Evolutionary conservation across 2,329 filamentous ascomycete genomes (phyloP).

Genomic region (Fusarium sp.): DNA sequence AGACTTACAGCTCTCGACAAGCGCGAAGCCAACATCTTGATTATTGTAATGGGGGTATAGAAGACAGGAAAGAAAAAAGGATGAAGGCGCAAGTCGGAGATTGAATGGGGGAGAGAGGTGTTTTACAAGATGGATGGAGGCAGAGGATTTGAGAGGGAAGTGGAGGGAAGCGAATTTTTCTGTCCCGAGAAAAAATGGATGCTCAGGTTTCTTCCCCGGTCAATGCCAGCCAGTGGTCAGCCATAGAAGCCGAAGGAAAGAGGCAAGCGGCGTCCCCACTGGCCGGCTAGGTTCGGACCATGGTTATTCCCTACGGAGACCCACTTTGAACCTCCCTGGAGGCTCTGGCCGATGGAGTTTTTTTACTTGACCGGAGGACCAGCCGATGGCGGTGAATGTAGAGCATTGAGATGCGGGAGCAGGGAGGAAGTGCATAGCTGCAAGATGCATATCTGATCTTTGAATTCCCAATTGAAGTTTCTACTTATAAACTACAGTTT

Average conservation of each 20-base stretch:
- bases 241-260: slow-evolving; percentile 59
- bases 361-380: slow-evolving; percentile 8
- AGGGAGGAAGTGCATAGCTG: not conserved
- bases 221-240: slow-evolving; percentile 39
- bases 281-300: slow-evolving; percentile 46
- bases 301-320: slow-evolving; percentile 41
- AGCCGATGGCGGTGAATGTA: not conserved
- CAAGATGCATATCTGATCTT: not conserved
- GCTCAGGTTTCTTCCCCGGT: slow-evolving; percentile 40
- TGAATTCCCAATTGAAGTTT: not conserved
- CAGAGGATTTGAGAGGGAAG: slow-evolving; percentile 43
- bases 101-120: slow-evolving; percentile 45
- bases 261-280: slow-evolving; percentile 48
- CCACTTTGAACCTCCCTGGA: slow-evolving; percentile 32
- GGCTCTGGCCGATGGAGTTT: not conserved
- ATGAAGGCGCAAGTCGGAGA: slow-evolving; percentile 50
- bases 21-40: slow-evolving; percentile 78
- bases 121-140: slow-evolving; percentile 44
- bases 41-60: slow-evolving; percentile 50
- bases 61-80: slow-evolving; percentile 49
- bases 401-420: not conserved
- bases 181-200: slow-evolving; percentile 46
- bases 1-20: slow-evolving; percentile 79
- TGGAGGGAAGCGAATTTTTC: slow-evolving; percentile 51
- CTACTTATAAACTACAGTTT: not conserved